Base-by-base conservation (phyloP, 73 alveolate genomes). In the Symbiodinium natans region DNA sequence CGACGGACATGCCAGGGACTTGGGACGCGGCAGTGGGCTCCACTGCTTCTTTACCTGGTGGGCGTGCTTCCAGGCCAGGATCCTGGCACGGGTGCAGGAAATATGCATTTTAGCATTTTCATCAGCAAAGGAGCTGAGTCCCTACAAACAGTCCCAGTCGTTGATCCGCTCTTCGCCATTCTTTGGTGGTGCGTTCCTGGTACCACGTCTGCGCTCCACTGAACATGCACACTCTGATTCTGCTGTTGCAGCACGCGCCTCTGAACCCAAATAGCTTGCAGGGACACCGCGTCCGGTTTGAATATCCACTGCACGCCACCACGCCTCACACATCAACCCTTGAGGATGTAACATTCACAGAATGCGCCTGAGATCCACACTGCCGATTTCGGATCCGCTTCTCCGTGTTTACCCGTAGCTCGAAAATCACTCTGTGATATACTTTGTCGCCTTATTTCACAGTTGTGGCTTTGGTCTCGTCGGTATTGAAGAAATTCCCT, bases 241-340 rank as follows among this genome's bases (percentile, higher is more conserved):
- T 59, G 19, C 11, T 34, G 43, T 23, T 33, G 42, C 11, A 10
- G 43, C n/a, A 7, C 33, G 23, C 31, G 42, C 84, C 97, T 82
- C 48, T 90, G 97, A 77, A 90, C 88, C 97, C 97, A 90, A 25
- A 90, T 56, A 13, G 97, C 87, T 25, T 90, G 42, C 82, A 90
- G 77, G 41, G 97, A 68, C 36, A 90, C 97, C 9, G 97, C 73
- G 41, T 90, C 97, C 11, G 97, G 97, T 80, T 90, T 90, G 97
- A 90, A 90, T 42, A 90, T 83, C 97, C 97, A 90, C 54, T 90
- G 97, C 74, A 90, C 97, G 34, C 97, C 97, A 19, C 97, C 97
- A 19, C 97, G 75, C 97, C 95, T 87, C 34, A 68, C 40, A 25
- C 19, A 21, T 21, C 17, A 56, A 56, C 17, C 17, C 75, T 21